phyloP scores from a whole-genome alignment of 495 filamentous ascomycete species.

The Hypomontagnella monticulosa region DNA sequence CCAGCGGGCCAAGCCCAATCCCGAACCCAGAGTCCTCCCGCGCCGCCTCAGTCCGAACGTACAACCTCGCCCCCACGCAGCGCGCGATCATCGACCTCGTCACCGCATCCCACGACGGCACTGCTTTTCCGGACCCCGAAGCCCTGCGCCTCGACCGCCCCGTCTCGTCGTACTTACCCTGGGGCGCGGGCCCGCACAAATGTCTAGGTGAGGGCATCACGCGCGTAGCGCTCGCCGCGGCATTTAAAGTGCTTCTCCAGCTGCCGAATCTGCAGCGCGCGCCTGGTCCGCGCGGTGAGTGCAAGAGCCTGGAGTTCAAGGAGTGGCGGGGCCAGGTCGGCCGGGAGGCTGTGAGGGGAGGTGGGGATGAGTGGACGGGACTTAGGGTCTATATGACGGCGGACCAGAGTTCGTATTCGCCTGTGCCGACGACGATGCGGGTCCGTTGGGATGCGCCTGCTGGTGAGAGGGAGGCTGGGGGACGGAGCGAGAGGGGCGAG shows the following conservation, averaged over 20 bases:
- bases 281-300: slow-evolving; percentile 63
- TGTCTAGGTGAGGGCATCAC: slow-evolving; percentile 67
- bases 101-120: slow-evolving; percentile 68
- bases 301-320: slow-evolving; percentile 68
- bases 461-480: not conserved
- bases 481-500: not conserved
- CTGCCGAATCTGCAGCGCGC: slow-evolving; percentile 62
- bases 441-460: slow-evolving; percentile 46
- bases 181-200: slow-evolving; percentile 67
- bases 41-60: slow-evolving; percentile 15
- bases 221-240: slow-evolving; percentile 65
- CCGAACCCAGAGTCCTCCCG: slow-evolving; percentile 25
- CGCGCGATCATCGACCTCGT: slow-evolving; percentile 61
- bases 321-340: slow-evolving; percentile 50
- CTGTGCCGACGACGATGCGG: slow-evolving; percentile 69
- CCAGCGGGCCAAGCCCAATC: slow-evolving; percentile 17
- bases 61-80: slow-evolving; percentile 40
- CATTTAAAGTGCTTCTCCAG: slow-evolving; percentile 52
- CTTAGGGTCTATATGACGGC: slow-evolving; percentile 71
- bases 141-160: slow-evolving; percentile 70
- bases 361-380: slow-evolving; percentile 49
- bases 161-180: slow-evolving; percentile 69
- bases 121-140: slow-evolving; percentile 70
- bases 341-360: slow-evolving; percentile 8
- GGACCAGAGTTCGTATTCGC: slow-evolving; percentile 69